Base-by-base conservation (phyloP, 768 basidiomycete genomes). In the Boletales sp. region DNA sequence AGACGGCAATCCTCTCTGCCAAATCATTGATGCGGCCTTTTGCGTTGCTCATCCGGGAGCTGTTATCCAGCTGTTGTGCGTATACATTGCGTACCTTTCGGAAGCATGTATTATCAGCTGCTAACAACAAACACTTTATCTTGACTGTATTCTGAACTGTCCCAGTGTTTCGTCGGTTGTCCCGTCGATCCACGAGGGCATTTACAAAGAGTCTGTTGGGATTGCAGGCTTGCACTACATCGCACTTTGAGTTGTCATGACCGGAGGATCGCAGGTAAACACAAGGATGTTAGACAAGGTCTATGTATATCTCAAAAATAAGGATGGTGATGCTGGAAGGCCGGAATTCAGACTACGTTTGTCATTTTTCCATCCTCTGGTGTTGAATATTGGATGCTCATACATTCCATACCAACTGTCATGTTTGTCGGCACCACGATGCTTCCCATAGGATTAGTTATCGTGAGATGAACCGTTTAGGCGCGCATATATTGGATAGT, bases 81-180 rank as follows among this genome's bases (percentile, higher is more conserved):
- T 82, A 1, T 90, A 87, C 53, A 80, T 87, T 76, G 81, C 84
- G 0, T 81, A 86, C 55, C 60, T 86, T 13, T 91, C 49, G 88
- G 84, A 6, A 58, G 74, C 0, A 66, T 83, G 36, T 86, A 84
- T 49, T 54, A 82, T 82, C 57, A 43, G 80, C 66, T 30, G 3
- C 57, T 41, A 40, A n/a, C n/a, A 19, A 2, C 17, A 9, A n/a
- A n/a, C n/a, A n/a, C 19, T 44, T 40, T 18, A 9, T 21, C 11
- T 6, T 14, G 17, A n/a, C 3, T 3, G 12, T 1, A 11, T 38
- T 13, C 36, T 57, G 15, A 47, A 19, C 15, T 32, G 46, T 49
- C n/a, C 4, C 49, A 88, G 86, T 87, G 21, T 83, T 84, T 66
- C 88, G 31, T 84, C 84, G 2, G 84, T 78, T 0, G 77, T 88